Evolutionary conservation across 2,329 filamentous ascomycete species (phyloP).

Genomic region (Juglanconis sp.): DNA sequence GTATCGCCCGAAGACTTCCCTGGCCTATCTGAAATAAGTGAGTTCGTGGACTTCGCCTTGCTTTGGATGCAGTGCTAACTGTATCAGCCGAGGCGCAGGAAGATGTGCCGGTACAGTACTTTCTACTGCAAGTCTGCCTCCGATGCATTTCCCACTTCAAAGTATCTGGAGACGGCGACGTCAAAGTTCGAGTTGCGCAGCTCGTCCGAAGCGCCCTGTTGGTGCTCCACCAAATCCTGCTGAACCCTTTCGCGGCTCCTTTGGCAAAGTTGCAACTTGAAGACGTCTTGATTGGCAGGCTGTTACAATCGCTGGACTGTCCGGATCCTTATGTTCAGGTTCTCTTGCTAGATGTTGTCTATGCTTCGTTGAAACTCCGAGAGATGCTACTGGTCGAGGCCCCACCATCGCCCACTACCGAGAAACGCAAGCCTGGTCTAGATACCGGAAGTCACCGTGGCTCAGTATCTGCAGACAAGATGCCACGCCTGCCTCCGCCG

Average conservation of each 20-base stretch:
- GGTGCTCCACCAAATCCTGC: conserved; percentile 66
- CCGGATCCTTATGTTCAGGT: conserved; percentile 72
- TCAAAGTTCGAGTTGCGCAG: conserved; percentile 54
- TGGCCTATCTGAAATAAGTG: conserved; percentile 48
- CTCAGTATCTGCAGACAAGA: conserved; percentile 34
- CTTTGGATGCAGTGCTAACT: conserved; percentile 21
- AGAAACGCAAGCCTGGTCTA: conserved; percentile 42
- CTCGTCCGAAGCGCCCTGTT: conserved; percentile 69
- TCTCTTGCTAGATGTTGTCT: conserved; percentile 73
- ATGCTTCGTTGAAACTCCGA: conserved; percentile 67
- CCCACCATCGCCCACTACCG: conserved; percentile 42
- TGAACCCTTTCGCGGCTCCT: conserved; percentile 57
- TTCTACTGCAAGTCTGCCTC: conserved; percentile 65
- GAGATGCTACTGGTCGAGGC: conserved; percentile 39
- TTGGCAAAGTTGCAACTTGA: conserved; percentile 67
- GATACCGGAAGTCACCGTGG: conserved; percentile 39
- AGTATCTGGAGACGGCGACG: conserved; percentile 31
- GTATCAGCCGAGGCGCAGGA: conserved; percentile 48
- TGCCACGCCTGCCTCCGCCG: conserved; percentile 45
- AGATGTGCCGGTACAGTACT: conserved; percentile 62
- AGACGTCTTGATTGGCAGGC: conserved; percentile 63
- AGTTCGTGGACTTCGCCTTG: conserved; percentile 28
- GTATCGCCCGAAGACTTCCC: conserved; percentile 45
- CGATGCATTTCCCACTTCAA: conserved; percentile 52
- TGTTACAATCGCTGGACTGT: conserved; percentile 58